Evolutionary conservation across 768 basidiomycete species (phyloP).

Genomic region (Rhizopogon vesiculosus): DNA sequence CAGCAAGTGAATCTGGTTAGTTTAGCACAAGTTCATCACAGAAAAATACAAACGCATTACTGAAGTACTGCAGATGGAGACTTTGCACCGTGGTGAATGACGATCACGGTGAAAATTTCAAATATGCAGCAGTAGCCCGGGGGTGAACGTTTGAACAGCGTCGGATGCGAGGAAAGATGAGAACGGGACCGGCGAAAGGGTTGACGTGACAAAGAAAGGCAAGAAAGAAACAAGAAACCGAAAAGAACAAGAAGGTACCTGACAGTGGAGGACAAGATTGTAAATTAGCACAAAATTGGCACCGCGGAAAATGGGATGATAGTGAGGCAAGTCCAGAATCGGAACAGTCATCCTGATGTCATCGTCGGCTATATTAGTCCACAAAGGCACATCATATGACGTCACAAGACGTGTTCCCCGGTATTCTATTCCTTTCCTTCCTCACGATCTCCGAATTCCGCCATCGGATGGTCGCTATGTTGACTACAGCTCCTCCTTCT

Average conservation of each 20-base stretch:
- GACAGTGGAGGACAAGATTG: background rate
- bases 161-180: too few relatives aligned
- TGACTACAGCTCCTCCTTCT: background rate
- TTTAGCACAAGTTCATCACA: slow-evolving; percentile 15
- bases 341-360: slow-evolving; percentile 22
- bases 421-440: slow-evolving; percentile 10
- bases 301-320: slow-evolving; percentile 6
- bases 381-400: slow-evolving; percentile 20
- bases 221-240: background rate
- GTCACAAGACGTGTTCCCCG: slow-evolving; percentile 13
- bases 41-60: slow-evolving; percentile 12
- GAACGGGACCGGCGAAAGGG: background rate
- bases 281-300: slow-evolving; percentile 8
- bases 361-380: slow-evolving; percentile 6
- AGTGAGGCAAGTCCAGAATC: slow-evolving; percentile 17
- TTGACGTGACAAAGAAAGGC: background rate
- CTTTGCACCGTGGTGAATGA: slow-evolving; percentile 1
- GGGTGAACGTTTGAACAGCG: background rate
- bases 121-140: background rate
- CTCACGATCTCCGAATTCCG: slow-evolving; percentile 2
- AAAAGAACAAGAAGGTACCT: background rate
- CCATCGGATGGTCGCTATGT: background rate
- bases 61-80: slow-evolving; percentile 3
- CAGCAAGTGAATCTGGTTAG: slow-evolving; percentile 8
- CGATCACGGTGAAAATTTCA: slow-evolving; percentile 4